phyloP scores from a whole-genome alignment of 2,329 filamentous ascomycete species.

The Fusarium praegraminearum region DNA sequence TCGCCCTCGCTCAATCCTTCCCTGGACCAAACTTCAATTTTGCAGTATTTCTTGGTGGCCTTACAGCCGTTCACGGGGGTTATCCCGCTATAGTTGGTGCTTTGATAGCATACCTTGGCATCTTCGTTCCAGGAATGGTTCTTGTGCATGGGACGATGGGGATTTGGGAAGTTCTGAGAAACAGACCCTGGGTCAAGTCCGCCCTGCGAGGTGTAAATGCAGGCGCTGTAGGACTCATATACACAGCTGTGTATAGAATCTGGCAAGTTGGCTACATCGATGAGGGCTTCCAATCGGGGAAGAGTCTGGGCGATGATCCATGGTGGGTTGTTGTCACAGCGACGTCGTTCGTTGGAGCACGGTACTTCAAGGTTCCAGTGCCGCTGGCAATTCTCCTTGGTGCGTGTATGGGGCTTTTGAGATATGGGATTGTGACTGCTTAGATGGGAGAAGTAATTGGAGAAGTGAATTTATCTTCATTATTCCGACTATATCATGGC shows the following conservation, averaged over 20 bases:
- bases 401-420: slow-evolving; percentile 13
- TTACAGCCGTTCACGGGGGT: slow-evolving; percentile 59
- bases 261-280: slow-evolving; percentile 73
- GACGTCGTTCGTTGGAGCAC: slow-evolving; percentile 35
- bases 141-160: slow-evolving; percentile 65
- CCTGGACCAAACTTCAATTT: slow-evolving; percentile 66
- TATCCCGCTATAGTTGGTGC: slow-evolving; percentile 60
- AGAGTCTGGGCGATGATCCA: slow-evolving; percentile 67
- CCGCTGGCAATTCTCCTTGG: slow-evolving; percentile 9
- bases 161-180: slow-evolving; percentile 65
- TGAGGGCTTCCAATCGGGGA: slow-evolving; percentile 60
- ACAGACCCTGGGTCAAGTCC: slow-evolving; percentile 60
- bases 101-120: slow-evolving; percentile 63
- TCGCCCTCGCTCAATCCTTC: slow-evolving; percentile 78
- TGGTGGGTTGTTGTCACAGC: slow-evolving; percentile 74
- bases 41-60: slow-evolving; percentile 67
- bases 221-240: slow-evolving; percentile 70
- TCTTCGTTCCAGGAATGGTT: slow-evolving; percentile 64
- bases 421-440: slow-evolving; percentile 7
- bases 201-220: slow-evolving; percentile 69
- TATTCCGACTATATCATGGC: neutral
- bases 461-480: accelerated
- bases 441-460: accelerated
- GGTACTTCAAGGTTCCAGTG: slow-evolving; percentile 3
- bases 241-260: slow-evolving; percentile 72